A percentile compares a stretch with the other conserved stretches of the same genome.
Evolutionary conservation across 441 rosid genomes (phyloP).

Genomic region (Gossypium lobatum): DNA sequence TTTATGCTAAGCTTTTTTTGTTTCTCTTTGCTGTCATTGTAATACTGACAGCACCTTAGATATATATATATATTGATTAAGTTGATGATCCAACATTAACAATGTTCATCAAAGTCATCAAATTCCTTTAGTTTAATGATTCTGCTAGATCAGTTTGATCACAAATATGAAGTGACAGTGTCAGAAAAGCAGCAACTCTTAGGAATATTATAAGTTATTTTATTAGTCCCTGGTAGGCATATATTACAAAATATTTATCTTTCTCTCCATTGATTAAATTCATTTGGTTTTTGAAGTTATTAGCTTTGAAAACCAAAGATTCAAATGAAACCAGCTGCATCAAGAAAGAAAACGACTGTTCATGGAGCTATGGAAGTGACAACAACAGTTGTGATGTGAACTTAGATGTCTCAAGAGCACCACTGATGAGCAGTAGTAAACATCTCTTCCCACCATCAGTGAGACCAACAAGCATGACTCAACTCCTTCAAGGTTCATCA

Average conservation of each 20-base stretch:
- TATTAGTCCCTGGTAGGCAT: conserved; percentile 11
- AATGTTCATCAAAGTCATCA: conserved; percentile 25
- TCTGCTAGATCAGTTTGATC: conserved; percentile 13
- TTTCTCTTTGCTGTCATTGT: background rate
- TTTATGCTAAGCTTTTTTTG: background rate
- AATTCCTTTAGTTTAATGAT: conserved; percentile 16
- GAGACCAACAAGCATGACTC: conserved; percentile 48
- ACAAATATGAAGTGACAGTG: conserved; percentile 26
- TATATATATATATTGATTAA: conserved; percentile 9
- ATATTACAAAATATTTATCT: conserved; percentile 2
- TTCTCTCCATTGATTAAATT: conserved; percentile 4
- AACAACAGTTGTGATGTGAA: conserved; percentile 61
- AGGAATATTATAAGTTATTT: conserved; percentile 15
- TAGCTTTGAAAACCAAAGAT: conserved; percentile 51
- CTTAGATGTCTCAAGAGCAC: conserved; percentile 45
- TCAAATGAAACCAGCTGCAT: conserved; percentile 32
- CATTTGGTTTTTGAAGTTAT: conserved; percentile 35
- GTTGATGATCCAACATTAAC: conserved; percentile 31
- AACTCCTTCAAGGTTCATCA: conserved; percentile 44
- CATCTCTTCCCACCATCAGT: conserved; percentile 48
- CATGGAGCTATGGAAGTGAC: conserved; percentile 83
- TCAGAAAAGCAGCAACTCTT: conserved; percentile 14
- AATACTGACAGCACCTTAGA: background rate
- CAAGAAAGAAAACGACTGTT: conserved; percentile 60
- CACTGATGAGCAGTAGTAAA: conserved; percentile 33